A percentile compares a stretch with the other conserved stretches of the same genome.
Evolutionary conservation across 306 rosid species (phyloP).

Genomic region (Sicyos edulis): DNA sequence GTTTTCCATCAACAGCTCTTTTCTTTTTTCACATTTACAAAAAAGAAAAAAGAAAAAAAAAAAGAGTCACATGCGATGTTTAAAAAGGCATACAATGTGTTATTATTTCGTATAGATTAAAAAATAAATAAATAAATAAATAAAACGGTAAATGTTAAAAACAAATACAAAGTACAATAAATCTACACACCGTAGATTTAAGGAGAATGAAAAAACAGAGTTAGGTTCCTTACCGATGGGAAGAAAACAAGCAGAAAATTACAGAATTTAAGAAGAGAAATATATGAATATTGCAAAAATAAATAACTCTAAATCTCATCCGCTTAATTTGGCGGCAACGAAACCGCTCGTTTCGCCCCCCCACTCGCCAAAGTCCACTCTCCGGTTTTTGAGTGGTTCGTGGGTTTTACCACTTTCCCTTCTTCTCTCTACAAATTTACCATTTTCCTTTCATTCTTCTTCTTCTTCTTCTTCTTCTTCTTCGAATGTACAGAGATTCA

Average conservation of each 20-base stretch:
- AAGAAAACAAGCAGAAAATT: neutral
- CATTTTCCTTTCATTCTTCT: constrained; percentile 10
- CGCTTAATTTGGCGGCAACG: constrained; percentile 88
- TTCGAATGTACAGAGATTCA: constrained; percentile 24
- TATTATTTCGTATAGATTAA: neutral
- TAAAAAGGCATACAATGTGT: neutral
- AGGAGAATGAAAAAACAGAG: neutral
- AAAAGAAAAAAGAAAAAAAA: neutral
- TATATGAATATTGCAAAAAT: neutral
- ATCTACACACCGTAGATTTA: neutral
- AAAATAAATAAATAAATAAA: neutral
- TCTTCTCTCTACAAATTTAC: constrained; percentile 19
- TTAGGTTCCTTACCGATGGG: neutral
- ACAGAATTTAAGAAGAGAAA: neutral
- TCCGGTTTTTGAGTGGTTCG: constrained; percentile 22
- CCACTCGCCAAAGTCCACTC: constrained; percentile 27
- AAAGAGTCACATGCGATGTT: neutral
- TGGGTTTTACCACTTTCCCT: constrained; percentile 27
- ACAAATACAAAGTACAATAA: too few species aligned
- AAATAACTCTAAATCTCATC: constrained; percentile 31
- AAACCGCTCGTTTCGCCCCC: constrained; percentile 38
- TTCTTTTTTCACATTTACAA: neutral
- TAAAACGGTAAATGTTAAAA: neutral
- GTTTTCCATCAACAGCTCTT: neutral
- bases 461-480: constrained; percentile 19